Base-by-base conservation (phyloP, 768 basidiomycete species). In the Leccinum obscurum region DNA sequence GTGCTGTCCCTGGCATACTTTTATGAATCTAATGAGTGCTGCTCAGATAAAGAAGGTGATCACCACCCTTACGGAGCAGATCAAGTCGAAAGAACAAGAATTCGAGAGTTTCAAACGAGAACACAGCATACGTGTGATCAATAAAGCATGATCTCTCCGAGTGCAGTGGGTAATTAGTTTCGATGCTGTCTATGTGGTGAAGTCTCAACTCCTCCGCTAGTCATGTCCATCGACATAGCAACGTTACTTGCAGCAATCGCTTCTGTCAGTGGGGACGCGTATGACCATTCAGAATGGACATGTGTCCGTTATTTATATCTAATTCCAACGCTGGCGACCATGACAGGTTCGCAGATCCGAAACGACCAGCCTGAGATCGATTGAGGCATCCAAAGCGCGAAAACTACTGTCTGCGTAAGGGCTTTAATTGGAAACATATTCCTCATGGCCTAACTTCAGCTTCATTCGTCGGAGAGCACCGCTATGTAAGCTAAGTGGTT, bases 21-120 rank as follows among this genome's bases (percentile, higher is more conserved):
- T 55, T 6, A 22, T 41, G 30, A n/a, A 46, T 35, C 59, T 64
- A 52, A 69, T 51, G 7, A 65, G 62, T 39, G 41, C 26, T 54
- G 51, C 48, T 52, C 72, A 97, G 92, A 96, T 98, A 64, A 85
- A 83, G 62, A 88, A 88, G 62, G 92, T 94, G 24, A 80, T 98
- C 51, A 72, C 85, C 32, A 89, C 78, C 49, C 81, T 98, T 59
- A 79, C 89, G 28, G 88, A 89, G 62, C 93, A 94, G 76, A 95
- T 98, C 80, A 93, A 92, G 76, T 77, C 81, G 55, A 95, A 92
- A 75, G 95, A 94, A 67, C 82, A 85, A 61, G 92, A 93, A 60
- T 88, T 93, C 63, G 89, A 92, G 66, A 74, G 77, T 28, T 92
- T 93, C 77, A 92, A 90, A 72, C 80, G 77, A 66, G 89, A 93